phyloP scores from a whole-genome alignment of 768 basidiomycete genomes.

The Suillus bovinus region DNA sequence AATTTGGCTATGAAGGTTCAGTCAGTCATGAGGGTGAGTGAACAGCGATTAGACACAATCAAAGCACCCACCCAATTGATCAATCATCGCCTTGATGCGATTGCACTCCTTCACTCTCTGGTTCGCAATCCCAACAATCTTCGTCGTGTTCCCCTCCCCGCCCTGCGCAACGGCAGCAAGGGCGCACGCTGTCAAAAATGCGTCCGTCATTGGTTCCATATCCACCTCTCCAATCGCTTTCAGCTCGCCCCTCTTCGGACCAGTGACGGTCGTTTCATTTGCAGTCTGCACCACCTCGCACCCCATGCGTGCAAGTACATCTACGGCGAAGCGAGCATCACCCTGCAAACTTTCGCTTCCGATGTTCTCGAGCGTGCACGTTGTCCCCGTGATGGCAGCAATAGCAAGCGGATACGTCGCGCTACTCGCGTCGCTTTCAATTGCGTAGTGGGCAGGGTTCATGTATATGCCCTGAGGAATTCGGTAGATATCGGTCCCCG shows the following conservation, averaged over 20 bases:
- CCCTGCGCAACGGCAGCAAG: slow-evolving; percentile 84
- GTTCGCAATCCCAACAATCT: slow-evolving; percentile 94
- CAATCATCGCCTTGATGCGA: slow-evolving; percentile 94
- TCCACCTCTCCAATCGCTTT: slow-evolving; percentile 80
- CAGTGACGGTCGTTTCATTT: slow-evolving; percentile 88
- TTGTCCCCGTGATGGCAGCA: slow-evolving; percentile 96
- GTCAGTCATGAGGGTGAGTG: neutral
- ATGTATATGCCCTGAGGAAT: slow-evolving; percentile 80
- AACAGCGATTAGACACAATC: neutral
- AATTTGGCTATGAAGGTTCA: slow-evolving; percentile 72
- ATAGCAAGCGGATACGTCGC: slow-evolving; percentile 97
- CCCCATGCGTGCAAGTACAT: slow-evolving; percentile 94
- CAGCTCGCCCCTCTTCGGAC: slow-evolving; percentile 80
- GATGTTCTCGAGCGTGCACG: slow-evolving; percentile 91
- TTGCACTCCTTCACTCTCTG: slow-evolving; percentile 99
- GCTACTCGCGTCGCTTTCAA: slow-evolving; percentile 94
- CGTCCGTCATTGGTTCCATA: slow-evolving; percentile 99
- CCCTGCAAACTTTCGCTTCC: slow-evolving; percentile 91
- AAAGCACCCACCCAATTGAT: slow-evolving; percentile 72
- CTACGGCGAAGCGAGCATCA: slow-evolving; percentile 94
- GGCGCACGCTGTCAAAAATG: slow-evolving; percentile 93
- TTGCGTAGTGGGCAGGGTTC: slow-evolving; percentile 80
- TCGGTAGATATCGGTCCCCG: slow-evolving; percentile 72
- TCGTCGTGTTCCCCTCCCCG: slow-evolving; percentile 57
- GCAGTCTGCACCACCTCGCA: slow-evolving; percentile 87